Evolutionary conservation across 305 asterid species (phyloP).

Genomic region (Solanum hybrid): DNA sequence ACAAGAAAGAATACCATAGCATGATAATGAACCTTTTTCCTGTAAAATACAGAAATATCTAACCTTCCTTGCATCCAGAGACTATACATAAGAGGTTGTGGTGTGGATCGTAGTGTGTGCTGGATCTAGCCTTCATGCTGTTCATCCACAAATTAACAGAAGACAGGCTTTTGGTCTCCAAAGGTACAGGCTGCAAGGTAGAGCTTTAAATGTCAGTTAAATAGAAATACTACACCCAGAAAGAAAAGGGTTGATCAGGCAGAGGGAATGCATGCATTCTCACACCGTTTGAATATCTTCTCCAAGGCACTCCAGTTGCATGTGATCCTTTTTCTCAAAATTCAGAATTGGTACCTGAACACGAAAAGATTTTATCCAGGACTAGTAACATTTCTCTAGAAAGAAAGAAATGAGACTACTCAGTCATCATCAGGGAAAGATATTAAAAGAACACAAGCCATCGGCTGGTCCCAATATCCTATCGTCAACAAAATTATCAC

Average conservation of each 20-base stretch:
- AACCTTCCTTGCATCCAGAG: constrained; percentile 74
- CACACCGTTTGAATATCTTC: constrained; percentile 66
- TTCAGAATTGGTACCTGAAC: constrained; percentile 69
- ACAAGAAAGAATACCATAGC: not conserved
- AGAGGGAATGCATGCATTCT: constrained; percentile 11
- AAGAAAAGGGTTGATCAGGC: not conserved
- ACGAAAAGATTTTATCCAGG: not conserved
- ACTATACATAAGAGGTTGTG: constrained; percentile 77
- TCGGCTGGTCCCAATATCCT: not conserved
- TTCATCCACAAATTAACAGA: constrained; percentile 96
- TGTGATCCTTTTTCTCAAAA: constrained; percentile 59
- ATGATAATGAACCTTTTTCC: not conserved
- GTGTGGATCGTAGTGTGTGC: constrained; percentile 91
- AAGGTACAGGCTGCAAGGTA: constrained; percentile 61
- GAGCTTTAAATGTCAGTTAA: not conserved
- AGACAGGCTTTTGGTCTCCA: constrained; percentile 50
- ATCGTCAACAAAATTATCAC: constrained; percentile 24
- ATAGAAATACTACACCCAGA: not conserved
- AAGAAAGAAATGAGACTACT: not conserved
- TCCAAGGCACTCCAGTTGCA: constrained; percentile 60
- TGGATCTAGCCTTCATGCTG: constrained; percentile 66
- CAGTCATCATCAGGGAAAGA: not conserved
- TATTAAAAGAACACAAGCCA: not conserved
- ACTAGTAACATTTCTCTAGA: not conserved
- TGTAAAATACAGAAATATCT: constrained; percentile 1